Evolutionary conservation across 164 flowering plant species (phyloP), one percentile per base, ranked within the genome.

Genomic region (Malania oleifera): DNA sequence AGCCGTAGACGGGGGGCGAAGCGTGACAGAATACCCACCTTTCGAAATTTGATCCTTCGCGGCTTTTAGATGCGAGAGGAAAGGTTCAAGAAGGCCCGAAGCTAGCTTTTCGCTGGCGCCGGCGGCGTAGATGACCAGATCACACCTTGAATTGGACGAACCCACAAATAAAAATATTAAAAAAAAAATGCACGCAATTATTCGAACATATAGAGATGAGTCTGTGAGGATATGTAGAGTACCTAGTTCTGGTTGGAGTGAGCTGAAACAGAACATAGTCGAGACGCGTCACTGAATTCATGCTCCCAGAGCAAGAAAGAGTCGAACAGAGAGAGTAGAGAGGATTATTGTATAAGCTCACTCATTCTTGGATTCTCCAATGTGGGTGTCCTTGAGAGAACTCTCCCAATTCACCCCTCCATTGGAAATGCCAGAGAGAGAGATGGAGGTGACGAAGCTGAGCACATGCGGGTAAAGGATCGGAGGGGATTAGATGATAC

Each of bases 231-330:
- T 60, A 10, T 5, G 2, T 20, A 38, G 12, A 27, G 52, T 58
- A 89, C 95, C 97, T 89, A 59, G 95, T 89, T 75, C 97, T 77
- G 13, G 97, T 89, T 24, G 97, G 97, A 19, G 97, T 89, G 62
- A 89, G 90, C 28, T 85, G 95, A 66, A 87, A 89, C 49, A 89
- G 77, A 68, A 73, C 95, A 62, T 83, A 62, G 56, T 81, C 85
- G 22, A 81, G 75, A 25, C 60, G 68, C 41, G 76, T 67, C 35
- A 56, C 64, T 7, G 81, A 65, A 53, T 81, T 73, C 85, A 78
- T 81, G 3, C 2, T 39, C 20, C 10, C 4, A 1, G n/a, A 52
- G 38, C 46, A 43, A 31, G 25, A 19, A 6, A 13, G 27, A 40
- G 12, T 47, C 63, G 57, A 27, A 39, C 38, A 59, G 35, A 59